A percentile compares a stretch with the other conserved stretches of the same genome.
Evolutionary conservation across 1,284 basidiomycete species (phyloP).

Genomic region (Melampsora larici-populina): DNA sequence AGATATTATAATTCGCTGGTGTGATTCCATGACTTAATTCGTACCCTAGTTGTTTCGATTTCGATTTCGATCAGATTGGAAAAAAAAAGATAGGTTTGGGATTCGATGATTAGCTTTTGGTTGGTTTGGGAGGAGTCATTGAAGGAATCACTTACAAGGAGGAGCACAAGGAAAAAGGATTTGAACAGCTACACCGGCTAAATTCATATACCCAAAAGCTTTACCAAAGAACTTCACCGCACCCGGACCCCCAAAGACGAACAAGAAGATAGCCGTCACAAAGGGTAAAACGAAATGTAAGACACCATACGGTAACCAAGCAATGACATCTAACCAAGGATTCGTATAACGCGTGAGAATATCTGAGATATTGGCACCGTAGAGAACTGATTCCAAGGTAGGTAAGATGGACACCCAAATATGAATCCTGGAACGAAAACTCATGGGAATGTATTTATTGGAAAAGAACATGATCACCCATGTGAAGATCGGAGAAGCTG

Average conservation of each 20-base stretch:
- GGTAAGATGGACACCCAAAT: slow-evolving; percentile 91
- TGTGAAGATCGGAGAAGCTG: slow-evolving; percentile 77
- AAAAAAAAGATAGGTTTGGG: neutral
- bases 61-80: neutral
- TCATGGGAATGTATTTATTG: slow-evolving; percentile 73
- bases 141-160: slow-evolving; percentile 65
- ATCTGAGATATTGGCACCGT: slow-evolving; percentile 95
- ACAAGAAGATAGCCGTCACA: slow-evolving; percentile 71
- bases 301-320: slow-evolving; percentile 94
- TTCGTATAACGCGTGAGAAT: slow-evolving; percentile 91
- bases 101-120: neutral
- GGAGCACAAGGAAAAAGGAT: slow-evolving; percentile 87
- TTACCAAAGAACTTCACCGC: slow-evolving; percentile 80
- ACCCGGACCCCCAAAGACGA: slow-evolving; percentile 67
- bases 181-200: slow-evolving; percentile 82
- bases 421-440: slow-evolving; percentile 77
- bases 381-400: slow-evolving; percentile 87
- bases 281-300: slow-evolving; percentile 82
- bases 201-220: slow-evolving; percentile 90
- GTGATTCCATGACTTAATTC: slow-evolving; percentile 95
- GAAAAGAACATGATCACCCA: slow-evolving; percentile 57
- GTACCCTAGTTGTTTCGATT: slow-evolving; percentile 66
- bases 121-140: too few species aligned
- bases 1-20: slow-evolving; percentile 86
- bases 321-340: slow-evolving; percentile 82